phyloP scores from a whole-genome alignment of 495 filamentous ascomycete genomes.

The Neurospora sp. region DNA sequence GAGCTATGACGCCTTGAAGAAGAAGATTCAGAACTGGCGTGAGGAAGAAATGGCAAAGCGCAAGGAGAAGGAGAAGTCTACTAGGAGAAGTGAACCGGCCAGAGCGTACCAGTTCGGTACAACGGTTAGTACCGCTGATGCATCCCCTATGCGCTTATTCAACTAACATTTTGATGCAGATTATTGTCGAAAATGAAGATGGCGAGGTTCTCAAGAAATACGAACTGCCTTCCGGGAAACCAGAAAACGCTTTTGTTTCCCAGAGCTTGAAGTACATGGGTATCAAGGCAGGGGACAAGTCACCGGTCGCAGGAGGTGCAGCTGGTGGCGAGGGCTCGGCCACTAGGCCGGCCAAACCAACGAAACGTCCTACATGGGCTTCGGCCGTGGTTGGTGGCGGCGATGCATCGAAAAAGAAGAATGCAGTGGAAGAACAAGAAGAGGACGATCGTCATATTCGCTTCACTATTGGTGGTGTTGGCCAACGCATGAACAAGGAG shows the following conservation, averaged over 20 bases:
- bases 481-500: conserved; percentile 72
- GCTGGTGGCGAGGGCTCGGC: conserved; percentile 4
- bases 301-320: conserved; percentile 9
- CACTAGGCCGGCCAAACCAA: background rate
- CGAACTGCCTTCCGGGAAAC: conserved; percentile 56
- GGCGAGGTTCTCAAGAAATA: conserved; percentile 98
- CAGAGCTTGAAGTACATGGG: conserved; percentile 38
- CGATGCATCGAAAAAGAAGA: conserved; percentile 29
- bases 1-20: conserved; percentile 34
- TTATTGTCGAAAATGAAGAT: conserved; percentile 96
- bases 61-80: conserved; percentile 42
- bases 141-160: background rate
- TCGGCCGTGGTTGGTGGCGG: conserved; percentile 46
- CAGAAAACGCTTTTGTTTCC: conserved; percentile 30
- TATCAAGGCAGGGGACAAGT: conserved; percentile 28
- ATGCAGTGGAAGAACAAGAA: conserved; percentile 42
- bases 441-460: conserved; percentile 72
- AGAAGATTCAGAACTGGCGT: conserved; percentile 42
- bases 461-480: conserved; percentile 71
- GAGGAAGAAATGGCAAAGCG: conserved; percentile 49
- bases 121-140: conserved; percentile 40
- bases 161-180: conserved; percentile 31
- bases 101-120: conserved; percentile 92
- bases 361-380: conserved; percentile 15
- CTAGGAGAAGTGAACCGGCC: conserved; percentile 50